phyloP scores from a whole-genome alignment of 352 stramenopile genomes.

The Globisporangium cederbergense region DNA sequence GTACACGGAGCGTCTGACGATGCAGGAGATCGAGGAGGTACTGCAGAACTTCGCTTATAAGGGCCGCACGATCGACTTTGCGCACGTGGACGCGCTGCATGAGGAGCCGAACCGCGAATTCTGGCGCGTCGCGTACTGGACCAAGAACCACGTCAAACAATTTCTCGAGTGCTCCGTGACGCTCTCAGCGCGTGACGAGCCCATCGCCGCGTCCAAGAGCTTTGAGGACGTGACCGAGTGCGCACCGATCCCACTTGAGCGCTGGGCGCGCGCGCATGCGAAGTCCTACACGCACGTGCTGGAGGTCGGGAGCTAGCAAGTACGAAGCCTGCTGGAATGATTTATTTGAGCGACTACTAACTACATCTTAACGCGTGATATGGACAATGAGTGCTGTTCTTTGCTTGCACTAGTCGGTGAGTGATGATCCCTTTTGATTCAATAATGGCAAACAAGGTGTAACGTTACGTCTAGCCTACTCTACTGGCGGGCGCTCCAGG shows the following conservation, averaged over 20 bases:
- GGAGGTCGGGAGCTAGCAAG: background rate
- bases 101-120: conserved; percentile 41
- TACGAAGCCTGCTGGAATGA: background rate
- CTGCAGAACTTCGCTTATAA: conserved; percentile 39
- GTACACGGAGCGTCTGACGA: conserved; percentile 41
- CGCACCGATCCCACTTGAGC: conserved; percentile 39
- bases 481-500: conserved; percentile 48
- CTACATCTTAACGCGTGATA: background rate
- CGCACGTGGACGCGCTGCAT: conserved; percentile 35
- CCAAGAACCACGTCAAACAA: conserved; percentile 34
- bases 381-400: background rate
- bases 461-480: conserved; percentile 8
- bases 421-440: background rate
- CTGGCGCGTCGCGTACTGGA: conserved; percentile 59
- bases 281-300: conserved; percentile 51
- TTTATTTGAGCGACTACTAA: background rate
- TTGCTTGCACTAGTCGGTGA: background rate
- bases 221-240: conserved; percentile 65
- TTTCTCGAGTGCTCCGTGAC: conserved; percentile 51
- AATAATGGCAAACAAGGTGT: no score
- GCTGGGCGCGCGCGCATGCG: conserved; percentile 45
- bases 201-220: conserved; percentile 34
- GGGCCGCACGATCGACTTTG: conserved; percentile 31
- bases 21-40: conserved; percentile 41
- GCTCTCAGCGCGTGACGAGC: conserved; percentile 22